A percentile compares a stretch with the other conserved stretches of the same genome.
Evolutionary conservation across 352 stramenopile species (phyloP).

Genomic region (Globisporangium paddicum): DNA sequence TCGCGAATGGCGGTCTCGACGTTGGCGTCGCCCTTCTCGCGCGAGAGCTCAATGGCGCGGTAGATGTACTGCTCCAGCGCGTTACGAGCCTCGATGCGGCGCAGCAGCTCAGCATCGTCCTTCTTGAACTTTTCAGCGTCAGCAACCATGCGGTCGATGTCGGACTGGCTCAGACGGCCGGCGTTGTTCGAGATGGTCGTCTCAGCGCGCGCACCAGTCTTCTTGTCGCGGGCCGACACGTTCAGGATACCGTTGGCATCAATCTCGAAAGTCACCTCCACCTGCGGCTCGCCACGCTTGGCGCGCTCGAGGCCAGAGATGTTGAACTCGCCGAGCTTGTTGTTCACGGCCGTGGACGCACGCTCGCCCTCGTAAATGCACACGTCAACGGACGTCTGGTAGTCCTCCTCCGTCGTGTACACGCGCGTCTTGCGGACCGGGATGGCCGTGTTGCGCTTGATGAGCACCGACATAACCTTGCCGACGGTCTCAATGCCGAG

Average conservation of each 20-base stretch:
- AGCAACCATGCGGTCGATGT: slow-evolving; percentile 92
- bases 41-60: slow-evolving; percentile 58
- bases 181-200: slow-evolving; percentile 96
- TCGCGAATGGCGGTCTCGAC: slow-evolving; percentile 82
- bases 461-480: slow-evolving; percentile 67
- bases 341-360: slow-evolving; percentile 84
- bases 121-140: slow-evolving; percentile 91
- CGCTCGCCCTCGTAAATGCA: slow-evolving; percentile 82
- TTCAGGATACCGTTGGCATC: slow-evolving; percentile 86
- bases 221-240: slow-evolving; percentile 67
- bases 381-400: slow-evolving; percentile 46
- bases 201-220: slow-evolving; percentile 91
- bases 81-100: slow-evolving; percentile 41
- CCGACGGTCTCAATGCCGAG: slow-evolving; percentile 66
- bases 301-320: slow-evolving; percentile 54
- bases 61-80: slow-evolving; percentile 34
- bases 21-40: slow-evolving; percentile 63
- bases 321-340: slow-evolving; percentile 62
- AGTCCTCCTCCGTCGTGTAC: slow-evolving; percentile 68
- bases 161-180: slow-evolving; percentile 86
- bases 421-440: slow-evolving; percentile 54
- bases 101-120: slow-evolving; percentile 59
- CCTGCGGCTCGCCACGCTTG: slow-evolving; percentile 56
- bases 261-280: slow-evolving; percentile 77
- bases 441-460: slow-evolving; percentile 60